Conservation (phyloP, 352 stramenopile species). For the Plasmopara muralis region DNA sequence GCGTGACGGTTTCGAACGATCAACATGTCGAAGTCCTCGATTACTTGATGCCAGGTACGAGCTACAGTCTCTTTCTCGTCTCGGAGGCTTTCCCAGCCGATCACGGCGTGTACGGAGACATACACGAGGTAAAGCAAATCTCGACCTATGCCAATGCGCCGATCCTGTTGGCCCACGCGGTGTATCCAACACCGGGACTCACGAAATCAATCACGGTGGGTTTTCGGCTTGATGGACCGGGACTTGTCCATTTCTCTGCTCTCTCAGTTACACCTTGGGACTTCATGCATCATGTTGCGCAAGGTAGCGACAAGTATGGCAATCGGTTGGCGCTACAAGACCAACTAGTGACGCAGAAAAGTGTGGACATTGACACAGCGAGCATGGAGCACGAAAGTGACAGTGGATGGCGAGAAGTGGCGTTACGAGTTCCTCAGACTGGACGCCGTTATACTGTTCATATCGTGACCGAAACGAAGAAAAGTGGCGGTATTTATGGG, state of each 20-base stretch:
- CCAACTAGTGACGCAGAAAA: constrained; percentile 37
- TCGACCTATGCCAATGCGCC: constrained; percentile 59
- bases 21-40: constrained; percentile 54
- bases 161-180: constrained; percentile 57
- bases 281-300: constrained; percentile 29
- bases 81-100: constrained; percentile 37
- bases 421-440: constrained; percentile 42
- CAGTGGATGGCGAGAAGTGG: constrained; percentile 47
- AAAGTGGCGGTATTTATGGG: constrained; percentile 65
- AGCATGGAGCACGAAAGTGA: constrained; percentile 22
- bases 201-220: constrained; percentile 46
- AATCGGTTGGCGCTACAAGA: constrained; percentile 62
- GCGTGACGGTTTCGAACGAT: constrained; percentile 20
- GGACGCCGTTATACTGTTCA: constrained; percentile 66
- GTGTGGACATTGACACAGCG: constrained; percentile 26
- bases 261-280: constrained; percentile 38
- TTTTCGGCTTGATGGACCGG: constrained; percentile 51
- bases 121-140: constrained; percentile 37
- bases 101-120: constrained; percentile 52
- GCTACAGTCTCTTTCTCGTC: constrained; percentile 60
- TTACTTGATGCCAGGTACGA: constrained; percentile 48
- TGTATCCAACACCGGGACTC: constrained; percentile 47
- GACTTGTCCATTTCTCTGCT: constrained; percentile 54
- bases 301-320: constrained; percentile 43
- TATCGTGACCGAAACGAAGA: constrained; percentile 62